These are phyloP conservation scores for Marvania coccoides DNA, from an alignment of 139 green algal species.

Conservation along the genomic window DNA sequence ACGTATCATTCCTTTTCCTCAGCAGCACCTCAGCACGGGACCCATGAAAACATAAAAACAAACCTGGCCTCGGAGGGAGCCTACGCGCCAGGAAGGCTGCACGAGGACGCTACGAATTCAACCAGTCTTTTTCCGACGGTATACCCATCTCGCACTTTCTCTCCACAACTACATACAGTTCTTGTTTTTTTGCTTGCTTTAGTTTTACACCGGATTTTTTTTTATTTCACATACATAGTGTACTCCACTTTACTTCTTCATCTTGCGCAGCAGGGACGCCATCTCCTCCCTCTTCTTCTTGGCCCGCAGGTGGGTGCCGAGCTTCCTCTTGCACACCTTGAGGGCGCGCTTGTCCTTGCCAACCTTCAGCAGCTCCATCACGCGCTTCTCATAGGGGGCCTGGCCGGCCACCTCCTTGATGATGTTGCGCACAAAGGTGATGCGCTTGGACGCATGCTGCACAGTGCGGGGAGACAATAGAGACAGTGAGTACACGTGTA, in stretches of 20 bases:
- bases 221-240: too few relatives aligned
- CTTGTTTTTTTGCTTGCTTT: neutral
- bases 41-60: too few relatives aligned
- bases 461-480: conserved; percentile 26
- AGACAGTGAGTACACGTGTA: neutral
- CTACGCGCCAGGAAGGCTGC: too few relatives aligned
- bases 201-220: too few relatives aligned
- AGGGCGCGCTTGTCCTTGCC: conserved; percentile 94
- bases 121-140: too few relatives aligned
- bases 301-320: conserved; percentile 89
- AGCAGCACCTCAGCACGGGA: too few relatives aligned
- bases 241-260: conserved; percentile 69
- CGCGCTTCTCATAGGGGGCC: conserved; percentile 90
- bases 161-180: too few relatives aligned
- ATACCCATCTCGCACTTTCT: too few relatives aligned
- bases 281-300: conserved; percentile 97
- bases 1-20: too few relatives aligned
- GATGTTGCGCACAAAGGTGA: conserved; percentile 82
- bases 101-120: too few relatives aligned
- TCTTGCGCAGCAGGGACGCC: conserved; percentile 66
- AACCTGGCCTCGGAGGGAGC: too few relatives aligned
- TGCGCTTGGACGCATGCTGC: conserved; percentile 72
- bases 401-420: conserved; percentile 88
- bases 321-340: conserved; percentile 94
- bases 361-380: conserved; percentile 90